Conservation (phyloP, 1,284 basidiomycete species). For the Puccinia novopanici region DNA sequence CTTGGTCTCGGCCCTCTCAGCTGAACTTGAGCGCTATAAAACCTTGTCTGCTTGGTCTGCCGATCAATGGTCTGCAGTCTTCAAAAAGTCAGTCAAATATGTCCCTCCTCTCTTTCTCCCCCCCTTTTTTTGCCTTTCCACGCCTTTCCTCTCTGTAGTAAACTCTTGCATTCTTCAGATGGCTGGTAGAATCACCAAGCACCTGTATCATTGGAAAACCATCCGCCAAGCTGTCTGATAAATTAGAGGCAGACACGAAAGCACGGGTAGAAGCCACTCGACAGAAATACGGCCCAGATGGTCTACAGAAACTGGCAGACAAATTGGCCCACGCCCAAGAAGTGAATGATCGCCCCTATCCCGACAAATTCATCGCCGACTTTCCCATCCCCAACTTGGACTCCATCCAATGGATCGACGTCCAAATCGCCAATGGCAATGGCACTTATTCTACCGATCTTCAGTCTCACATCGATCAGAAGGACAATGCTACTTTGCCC, state of each 20-base stretch:
- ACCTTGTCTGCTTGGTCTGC: slow-evolving; percentile 67
- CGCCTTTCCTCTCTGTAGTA: not conserved
- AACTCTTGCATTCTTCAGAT: slow-evolving; percentile 63
- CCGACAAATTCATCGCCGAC: slow-evolving; percentile 71
- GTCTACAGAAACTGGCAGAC: slow-evolving; percentile 72
- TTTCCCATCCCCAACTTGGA: slow-evolving; percentile 87
- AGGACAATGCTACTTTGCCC: slow-evolving; percentile 68
- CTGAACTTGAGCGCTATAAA: slow-evolving; percentile 57
- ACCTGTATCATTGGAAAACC: slow-evolving; percentile 82
- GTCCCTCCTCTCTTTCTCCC: too few relatives aligned
- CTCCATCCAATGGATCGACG: slow-evolving; percentile 91
- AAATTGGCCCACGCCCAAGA: slow-evolving; percentile 79
- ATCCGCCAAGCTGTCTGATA: slow-evolving; percentile 78
- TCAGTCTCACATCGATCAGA: slow-evolving; percentile 70
- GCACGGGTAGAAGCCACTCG: slow-evolving; percentile 73
- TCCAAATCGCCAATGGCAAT: slow-evolving; percentile 67
- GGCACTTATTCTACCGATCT: slow-evolving; percentile 60
- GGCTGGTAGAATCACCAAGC: slow-evolving; percentile 72
- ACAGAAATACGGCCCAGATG: slow-evolving; percentile 73
- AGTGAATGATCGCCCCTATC: slow-evolving; percentile 82
- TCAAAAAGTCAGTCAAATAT: slow-evolving; percentile 74
- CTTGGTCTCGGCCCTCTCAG: slow-evolving; percentile 51
- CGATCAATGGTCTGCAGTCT: slow-evolving; percentile 75
- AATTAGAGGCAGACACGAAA: slow-evolving; percentile 80
- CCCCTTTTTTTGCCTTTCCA: not conserved